phyloP scores from a whole-genome alignment of 2,329 filamentous ascomycete genomes.

The Colletotrichum orchidophilum region DNA sequence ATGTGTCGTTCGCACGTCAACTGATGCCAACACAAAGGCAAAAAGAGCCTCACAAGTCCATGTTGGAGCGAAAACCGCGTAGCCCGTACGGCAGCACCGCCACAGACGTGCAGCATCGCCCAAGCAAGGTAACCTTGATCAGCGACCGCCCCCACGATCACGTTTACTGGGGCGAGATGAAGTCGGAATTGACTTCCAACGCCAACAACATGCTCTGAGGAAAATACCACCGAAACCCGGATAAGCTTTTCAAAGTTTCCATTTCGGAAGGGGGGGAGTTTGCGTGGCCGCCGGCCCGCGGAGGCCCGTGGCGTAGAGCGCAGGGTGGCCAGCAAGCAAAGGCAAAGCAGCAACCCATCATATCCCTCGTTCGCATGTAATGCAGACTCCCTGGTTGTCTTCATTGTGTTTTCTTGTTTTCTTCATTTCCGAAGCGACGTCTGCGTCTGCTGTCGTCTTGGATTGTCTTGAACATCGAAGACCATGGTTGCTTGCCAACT shows the following conservation, averaged over 20 bases:
- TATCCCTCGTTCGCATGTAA: background rate
- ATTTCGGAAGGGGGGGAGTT: background rate
- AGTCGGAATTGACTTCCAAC: conserved; percentile 3
- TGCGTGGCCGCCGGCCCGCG: background rate
- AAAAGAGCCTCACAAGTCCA: background rate
- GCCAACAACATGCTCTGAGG: background rate
- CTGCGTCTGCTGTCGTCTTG: background rate
- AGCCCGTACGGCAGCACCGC: background rate
- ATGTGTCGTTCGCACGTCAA: background rate
- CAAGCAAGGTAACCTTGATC: background rate
- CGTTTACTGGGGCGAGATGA: background rate
- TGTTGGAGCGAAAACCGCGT: no score
- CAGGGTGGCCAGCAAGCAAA: background rate
- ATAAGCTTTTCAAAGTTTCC: background rate
- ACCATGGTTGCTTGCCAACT: background rate
- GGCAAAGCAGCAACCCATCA: no score
- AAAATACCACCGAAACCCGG: background rate
- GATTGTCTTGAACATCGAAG: background rate
- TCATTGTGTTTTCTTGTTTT: no score
- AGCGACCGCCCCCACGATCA: background rate
- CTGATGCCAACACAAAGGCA: background rate
- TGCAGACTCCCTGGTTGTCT: no score
- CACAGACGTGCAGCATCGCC: background rate
- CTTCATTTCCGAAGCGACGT: no score
- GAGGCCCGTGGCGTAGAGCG: background rate